phyloP scores from a whole-genome alignment of 768 basidiomycete genomes.

The Clavaria fumosa region DNA sequence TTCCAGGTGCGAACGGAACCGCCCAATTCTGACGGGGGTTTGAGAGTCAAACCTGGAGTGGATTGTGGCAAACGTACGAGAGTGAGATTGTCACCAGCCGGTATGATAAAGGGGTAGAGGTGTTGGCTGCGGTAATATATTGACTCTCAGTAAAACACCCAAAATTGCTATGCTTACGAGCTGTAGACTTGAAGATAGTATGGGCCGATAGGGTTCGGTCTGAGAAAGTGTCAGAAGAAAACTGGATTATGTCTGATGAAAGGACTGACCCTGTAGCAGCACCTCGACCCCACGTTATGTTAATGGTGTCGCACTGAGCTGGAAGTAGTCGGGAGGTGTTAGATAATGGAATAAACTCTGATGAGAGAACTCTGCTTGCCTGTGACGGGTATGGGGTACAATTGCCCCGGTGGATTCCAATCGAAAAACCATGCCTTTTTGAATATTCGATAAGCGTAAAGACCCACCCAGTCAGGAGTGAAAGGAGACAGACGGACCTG shows the following conservation, averaged over 20 bases:
- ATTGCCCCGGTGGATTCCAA: slow-evolving; percentile 21
- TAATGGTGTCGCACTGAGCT: slow-evolving; percentile 32
- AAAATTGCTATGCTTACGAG: slow-evolving; percentile 27
- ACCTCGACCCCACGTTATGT: slow-evolving; percentile 27
- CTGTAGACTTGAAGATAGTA: slow-evolving; percentile 48
- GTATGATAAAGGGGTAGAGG: slow-evolving; percentile 35
- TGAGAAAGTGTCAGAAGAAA: slow-evolving; percentile 13
- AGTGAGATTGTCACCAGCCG: slow-evolving; percentile 28
- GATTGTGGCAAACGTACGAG: slow-evolving; percentile 25
- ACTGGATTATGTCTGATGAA: slow-evolving; percentile 1
- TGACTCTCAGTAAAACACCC: not conserved
- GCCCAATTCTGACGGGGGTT: slow-evolving; percentile 30
- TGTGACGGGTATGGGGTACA: slow-evolving; percentile 26
- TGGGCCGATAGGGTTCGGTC: slow-evolving; percentile 39
- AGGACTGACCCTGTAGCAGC: slow-evolving; percentile 24
- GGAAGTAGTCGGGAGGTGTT: not conserved
- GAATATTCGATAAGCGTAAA: not conserved
- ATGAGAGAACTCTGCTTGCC: slow-evolving; percentile 15
- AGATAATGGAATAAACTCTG: not conserved
- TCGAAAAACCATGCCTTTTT: slow-evolving; percentile 32
- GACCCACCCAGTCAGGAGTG: not conserved
- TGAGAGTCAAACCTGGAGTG: not conserved
- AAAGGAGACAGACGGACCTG: slow-evolving; percentile 7
- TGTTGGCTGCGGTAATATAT: slow-evolving; percentile 28
- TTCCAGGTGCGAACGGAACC: slow-evolving; percentile 44